Evolutionary conservation across 441 rosid species (phyloP), one percentile per base, ranked within the genome.

Genomic region (Manihot esculenta): DNA sequence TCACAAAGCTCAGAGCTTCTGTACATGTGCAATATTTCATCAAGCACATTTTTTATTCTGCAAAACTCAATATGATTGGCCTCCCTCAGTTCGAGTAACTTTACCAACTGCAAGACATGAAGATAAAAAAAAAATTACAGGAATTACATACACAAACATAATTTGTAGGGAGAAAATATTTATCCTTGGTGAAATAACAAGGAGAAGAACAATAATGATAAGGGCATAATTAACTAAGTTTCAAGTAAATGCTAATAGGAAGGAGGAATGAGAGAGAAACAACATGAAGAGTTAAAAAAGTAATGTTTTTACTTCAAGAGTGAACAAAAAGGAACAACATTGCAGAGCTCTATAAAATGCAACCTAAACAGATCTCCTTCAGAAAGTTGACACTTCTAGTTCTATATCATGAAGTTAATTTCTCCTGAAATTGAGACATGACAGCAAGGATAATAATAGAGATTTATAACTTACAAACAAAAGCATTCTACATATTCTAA

Each of bases 11-110:
- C 92, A 20, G 79, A 68, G 73, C 81, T 87, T 60, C 72, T 70
- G 74, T 81, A 65, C 99, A 95, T 88, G 55, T 84, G 91, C 79
- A 93, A 70, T 78, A 93, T 80, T 74, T 95, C 95, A 78, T 89
- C 97, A 72, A 93, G 81, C 5, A 93, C 93, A 80, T 83, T 80
- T 77, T 89, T 93, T 74, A 95, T 91, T 78, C 98, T 84, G 74
- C 93, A 90, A 80, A 95, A 91, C 80, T 93, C 98, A 69, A 95
- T 80, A 81, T 91, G 95, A 85, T 95, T 95, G 83, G 96, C 86
- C 84, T 95, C 99, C 77, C 88, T 84, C 78, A 82, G 86, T 74
- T 91, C 99, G 70, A 95, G 98, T 59, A 95, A 88, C 86, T 90
- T 94, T 81, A 94, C 99, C 77, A 94, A 93, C 99, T 95, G 95